Base-by-base conservation (phyloP, 345 rosid species). In the Physaria fendleri region DNA sequence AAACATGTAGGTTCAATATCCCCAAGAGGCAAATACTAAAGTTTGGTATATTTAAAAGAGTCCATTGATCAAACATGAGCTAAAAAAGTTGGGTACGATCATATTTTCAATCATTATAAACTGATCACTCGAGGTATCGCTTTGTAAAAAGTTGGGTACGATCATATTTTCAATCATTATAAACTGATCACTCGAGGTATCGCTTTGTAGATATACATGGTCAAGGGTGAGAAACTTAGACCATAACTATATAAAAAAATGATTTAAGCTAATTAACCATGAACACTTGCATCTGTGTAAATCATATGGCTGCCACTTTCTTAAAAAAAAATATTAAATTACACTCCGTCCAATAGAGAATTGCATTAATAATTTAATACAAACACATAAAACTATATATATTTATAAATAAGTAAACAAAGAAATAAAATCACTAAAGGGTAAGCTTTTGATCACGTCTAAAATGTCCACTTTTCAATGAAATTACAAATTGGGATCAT, bases 101-200 rank as follows among this genome's bases (percentile, higher is more conserved):
- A 46, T 48, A 5, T 6, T 38, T 47, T 56, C 57, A 66, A 56
- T 46, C 49, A 65, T 37, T 38, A 21, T 32, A 65, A 37, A 46
- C 32, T 55, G 48, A 44, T 65, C 29, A 5, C 55, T 45, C 38
- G 17, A 18, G 27, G n/a, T 4, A 24, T 34, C 35, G 18, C 17
- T 55, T n/a, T 18, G 47, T n/a, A n/a, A n/a, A n/a, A 45, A 55
- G 48, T 27, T 65, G 55, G 56, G 32, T 55, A 54, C 18, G 62
- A 17, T 18, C 30, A 46, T 48, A 5, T 6, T 38, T 47, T 56
- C 57, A 66, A 56, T 46, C 49, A 65, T 37, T 38, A 21, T 32
- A 65, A 37, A 46, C 32, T 55, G 48, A 44, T 65, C 29, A 5
- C 55, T 45, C 38, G 17, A 18, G 27, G n/a, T 4, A 24, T 34